Conservation (phyloP, 2,329 filamentous ascomycete genomes). For the Pseudocercospora vitis region DNA sequence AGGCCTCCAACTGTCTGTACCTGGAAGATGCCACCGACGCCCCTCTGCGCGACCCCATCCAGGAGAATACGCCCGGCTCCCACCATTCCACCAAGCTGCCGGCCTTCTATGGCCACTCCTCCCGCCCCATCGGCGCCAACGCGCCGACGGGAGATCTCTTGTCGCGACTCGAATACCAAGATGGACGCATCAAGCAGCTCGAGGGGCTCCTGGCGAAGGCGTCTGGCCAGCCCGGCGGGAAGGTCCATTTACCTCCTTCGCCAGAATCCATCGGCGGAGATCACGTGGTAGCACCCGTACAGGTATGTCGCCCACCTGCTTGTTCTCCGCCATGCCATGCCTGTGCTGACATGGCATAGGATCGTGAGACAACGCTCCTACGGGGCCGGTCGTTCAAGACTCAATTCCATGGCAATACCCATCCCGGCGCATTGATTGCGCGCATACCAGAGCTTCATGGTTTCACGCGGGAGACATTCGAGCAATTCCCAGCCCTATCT, state of each 20-base stretch:
- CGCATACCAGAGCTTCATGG: conserved; percentile 32
- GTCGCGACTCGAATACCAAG: conserved; percentile 31
- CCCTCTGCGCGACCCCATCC: conserved; percentile 29
- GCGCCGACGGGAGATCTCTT: conserved; percentile 27
- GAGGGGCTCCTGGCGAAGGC: conserved; percentile 30
- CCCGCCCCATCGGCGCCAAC: conserved; percentile 21
- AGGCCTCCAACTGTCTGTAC: conserved; percentile 46
- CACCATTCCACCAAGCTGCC: conserved; percentile 14
- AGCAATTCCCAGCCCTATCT: conserved; percentile 38
- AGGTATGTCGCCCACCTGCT: conserved; percentile 1
- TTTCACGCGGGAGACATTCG: conserved; percentile 35
- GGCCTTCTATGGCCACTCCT: conserved; percentile 36
- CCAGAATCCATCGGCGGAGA: conserved; percentile 28
- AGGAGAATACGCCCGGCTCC: conserved; percentile 8
- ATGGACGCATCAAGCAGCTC: conserved; percentile 34
- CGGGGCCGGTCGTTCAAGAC: conserved; percentile 48
- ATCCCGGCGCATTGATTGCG: conserved; percentile 38
- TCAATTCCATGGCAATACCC: conserved; percentile 46
- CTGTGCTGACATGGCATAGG: too few species aligned
- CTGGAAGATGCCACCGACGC: conserved; percentile 33
- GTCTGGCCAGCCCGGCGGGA: conserved; percentile 15
- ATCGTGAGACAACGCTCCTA: conserved; percentile 44
- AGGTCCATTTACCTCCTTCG: conserved; percentile 27
- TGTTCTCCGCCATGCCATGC: too few species aligned
- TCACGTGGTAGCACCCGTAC: conserved; percentile 22